These are phyloP conservation scores for Dujonia santamariae DNA, from an alignment of 1,139 yeast species.

Conservation along the genomic window DNA sequence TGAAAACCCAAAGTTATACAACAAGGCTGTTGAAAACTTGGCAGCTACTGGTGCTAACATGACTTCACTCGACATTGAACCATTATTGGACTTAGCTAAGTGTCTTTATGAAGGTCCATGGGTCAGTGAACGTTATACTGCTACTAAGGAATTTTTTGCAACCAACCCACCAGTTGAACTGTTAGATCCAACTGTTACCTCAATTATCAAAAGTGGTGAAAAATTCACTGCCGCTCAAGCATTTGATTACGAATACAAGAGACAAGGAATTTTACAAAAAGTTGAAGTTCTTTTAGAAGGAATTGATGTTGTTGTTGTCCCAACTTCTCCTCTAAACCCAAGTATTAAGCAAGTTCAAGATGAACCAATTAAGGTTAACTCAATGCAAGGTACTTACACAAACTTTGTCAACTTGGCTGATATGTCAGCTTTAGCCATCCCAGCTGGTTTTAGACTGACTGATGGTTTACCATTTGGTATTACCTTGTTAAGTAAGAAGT, in stretches of 20 bases:
- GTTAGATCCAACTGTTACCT: slow-evolving; percentile 80
- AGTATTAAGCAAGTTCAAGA: slow-evolving; percentile 63
- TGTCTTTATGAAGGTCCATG: slow-evolving; percentile 97
- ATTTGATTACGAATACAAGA: slow-evolving; percentile 79
- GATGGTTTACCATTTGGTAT: slow-evolving; percentile 92
- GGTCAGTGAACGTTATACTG: slow-evolving; percentile 94
- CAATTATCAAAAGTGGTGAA: slow-evolving; percentile 76
- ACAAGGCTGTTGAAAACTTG: slow-evolving; percentile 58
- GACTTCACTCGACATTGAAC: slow-evolving; percentile 60
- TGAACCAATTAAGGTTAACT: slow-evolving; percentile 83
- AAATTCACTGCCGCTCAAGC: slow-evolving; percentile 77
- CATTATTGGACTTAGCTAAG: slow-evolving; percentile 77
- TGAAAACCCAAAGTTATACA: slow-evolving; percentile 69
- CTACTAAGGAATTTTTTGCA: slow-evolving; percentile 70
- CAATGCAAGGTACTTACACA: slow-evolving; percentile 94
- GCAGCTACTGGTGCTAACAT: slow-evolving; percentile 50
- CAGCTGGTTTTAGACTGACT: slow-evolving; percentile 74
- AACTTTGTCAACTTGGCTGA: slow-evolving; percentile 95
- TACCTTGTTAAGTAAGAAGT: slow-evolving; percentile 76
- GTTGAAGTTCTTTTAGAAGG: slow-evolving; percentile 53
- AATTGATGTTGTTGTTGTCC: slow-evolving; percentile 78
- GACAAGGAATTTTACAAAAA: slow-evolving; percentile 70
- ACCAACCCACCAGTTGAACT: slow-evolving; percentile 67
- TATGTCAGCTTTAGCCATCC: slow-evolving; percentile 85
- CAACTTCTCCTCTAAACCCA: slow-evolving; percentile 93